Percentiles rank a stretch among this genome's conserved stretches.
Conservation (phyloP, 2,329 filamentous ascomycete species). For the Paraphaeosphaeria minitans region DNA sequence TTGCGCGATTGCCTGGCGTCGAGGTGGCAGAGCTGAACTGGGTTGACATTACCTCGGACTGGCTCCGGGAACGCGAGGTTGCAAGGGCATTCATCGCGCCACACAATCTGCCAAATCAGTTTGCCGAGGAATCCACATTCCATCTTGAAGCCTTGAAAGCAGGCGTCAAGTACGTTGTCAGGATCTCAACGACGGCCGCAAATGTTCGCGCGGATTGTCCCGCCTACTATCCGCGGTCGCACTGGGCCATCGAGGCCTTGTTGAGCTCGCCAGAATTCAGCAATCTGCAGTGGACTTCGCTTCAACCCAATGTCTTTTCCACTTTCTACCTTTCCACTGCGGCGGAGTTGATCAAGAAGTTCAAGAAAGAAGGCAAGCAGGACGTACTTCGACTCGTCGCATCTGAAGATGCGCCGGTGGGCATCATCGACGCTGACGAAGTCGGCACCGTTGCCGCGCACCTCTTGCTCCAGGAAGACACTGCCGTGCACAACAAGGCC, state of each 20-base stretch:
- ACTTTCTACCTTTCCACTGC: too few relatives aligned
- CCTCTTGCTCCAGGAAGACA: constrained; percentile 18
- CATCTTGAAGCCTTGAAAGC: constrained; percentile 16
- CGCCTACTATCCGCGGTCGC: neutral
- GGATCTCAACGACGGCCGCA: constrained; percentile 20
- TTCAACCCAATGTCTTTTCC: too few relatives aligned
- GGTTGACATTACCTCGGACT: constrained; percentile 19
- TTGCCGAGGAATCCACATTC: constrained; percentile 26
- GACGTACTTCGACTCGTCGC: too few relatives aligned
- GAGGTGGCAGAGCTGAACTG: constrained; percentile 19
- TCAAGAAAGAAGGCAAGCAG: too few relatives aligned
- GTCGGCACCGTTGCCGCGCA: constrained; percentile 21
- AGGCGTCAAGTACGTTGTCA: constrained; percentile 25
- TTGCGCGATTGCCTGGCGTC: constrained; percentile 20
- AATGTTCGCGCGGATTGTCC: constrained; percentile 3
- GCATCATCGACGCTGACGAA: constrained; percentile 22
- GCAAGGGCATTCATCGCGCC: constrained; percentile 22
- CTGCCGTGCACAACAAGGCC: constrained; percentile 16
- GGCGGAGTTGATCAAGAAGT: too few relatives aligned
- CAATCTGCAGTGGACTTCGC: too few relatives aligned
- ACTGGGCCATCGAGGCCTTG: neutral
- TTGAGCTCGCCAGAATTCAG: too few relatives aligned
- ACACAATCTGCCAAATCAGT: constrained; percentile 25
- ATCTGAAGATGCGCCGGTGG: neutral
- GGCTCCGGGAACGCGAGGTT: constrained; percentile 18